These are phyloP conservation scores for Pulicaria dysenterica DNA, from an alignment of 129 eudicot genomes.

Conservation along the genomic window DNA sequence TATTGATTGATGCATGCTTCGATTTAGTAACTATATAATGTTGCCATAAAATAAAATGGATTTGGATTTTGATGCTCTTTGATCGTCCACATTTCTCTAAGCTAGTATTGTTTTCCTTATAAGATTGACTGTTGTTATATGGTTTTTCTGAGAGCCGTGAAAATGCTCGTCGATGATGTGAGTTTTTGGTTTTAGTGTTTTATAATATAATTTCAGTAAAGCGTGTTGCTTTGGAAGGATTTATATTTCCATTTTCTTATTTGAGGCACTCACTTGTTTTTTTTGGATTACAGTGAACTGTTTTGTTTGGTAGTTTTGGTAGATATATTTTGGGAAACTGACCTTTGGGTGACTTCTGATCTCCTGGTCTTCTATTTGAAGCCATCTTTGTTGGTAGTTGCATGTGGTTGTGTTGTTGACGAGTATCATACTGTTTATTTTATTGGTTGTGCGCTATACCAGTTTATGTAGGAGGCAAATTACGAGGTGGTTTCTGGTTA, in stretches of 20 bases:
- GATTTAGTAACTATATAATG: neutral
- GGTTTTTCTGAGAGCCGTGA: neutral
- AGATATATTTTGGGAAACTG: conserved; percentile 1
- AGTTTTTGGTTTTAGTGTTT: neutral
- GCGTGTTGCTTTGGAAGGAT: neutral
- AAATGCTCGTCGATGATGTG: neutral
- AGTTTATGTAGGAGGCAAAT: neutral
- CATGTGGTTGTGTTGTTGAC: neutral
- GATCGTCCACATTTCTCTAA: conserved; percentile 3
- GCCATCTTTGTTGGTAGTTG: conserved; percentile 1
- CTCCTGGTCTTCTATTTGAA: neutral
- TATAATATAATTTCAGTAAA: neutral
- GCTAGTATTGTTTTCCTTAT: neutral
- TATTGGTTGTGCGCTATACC: neutral
- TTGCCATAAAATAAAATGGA: neutral
- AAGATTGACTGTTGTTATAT: conserved; percentile 9
- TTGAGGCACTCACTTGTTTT: neutral
- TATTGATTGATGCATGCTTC: neutral
- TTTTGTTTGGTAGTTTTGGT: conserved; percentile 16
- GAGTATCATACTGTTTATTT: neutral
- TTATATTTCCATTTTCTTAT: conserved; percentile 7
- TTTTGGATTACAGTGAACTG: neutral
- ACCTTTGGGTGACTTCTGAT: neutral
- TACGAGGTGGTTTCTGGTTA: neutral
- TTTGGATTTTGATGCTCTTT: conserved; percentile 16